Conservation (phyloP, 179 eudicot species). For the Patellifolia procumbens region DNA sequence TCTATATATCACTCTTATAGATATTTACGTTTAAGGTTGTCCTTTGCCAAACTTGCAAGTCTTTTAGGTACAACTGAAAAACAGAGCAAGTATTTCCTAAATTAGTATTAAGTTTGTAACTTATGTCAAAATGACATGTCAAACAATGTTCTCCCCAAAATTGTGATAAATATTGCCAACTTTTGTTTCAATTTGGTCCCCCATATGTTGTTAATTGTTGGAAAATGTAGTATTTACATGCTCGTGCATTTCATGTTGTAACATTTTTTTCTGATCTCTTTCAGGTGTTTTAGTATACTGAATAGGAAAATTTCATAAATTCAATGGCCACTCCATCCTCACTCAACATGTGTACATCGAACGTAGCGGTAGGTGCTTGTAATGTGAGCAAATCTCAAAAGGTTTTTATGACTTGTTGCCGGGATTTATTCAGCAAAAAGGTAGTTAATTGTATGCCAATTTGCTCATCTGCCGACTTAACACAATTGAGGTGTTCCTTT, state of each 20-base stretch:
- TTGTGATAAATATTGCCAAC: too few relatives aligned
- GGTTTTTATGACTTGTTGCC: slow-evolving; percentile 23
- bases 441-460: slow-evolving; percentile 12
- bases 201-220: background rate
- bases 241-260: background rate
- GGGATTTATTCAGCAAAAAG: slow-evolving; percentile 22
- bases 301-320: slow-evolving; percentile 6
- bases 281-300: slow-evolving; percentile 13
- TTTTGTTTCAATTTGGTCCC: background rate
- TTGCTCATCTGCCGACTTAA: slow-evolving; percentile 21
- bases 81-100: too few relatives aligned
- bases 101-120: too few relatives aligned
- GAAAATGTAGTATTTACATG: slow-evolving; percentile 6
- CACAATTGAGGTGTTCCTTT: slow-evolving; percentile 12
- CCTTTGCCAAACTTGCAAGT: too few relatives aligned
- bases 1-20: too few relatives aligned
- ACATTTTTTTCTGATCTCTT: background rate
- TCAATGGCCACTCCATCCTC: slow-evolving; percentile 51
- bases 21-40: too few relatives aligned
- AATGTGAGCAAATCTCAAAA: slow-evolving; percentile 24
- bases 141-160: too few relatives aligned
- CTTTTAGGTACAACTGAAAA: too few relatives aligned
- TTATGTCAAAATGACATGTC: too few relatives aligned
- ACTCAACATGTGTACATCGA: slow-evolving; percentile 39
- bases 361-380: slow-evolving; percentile 29